Percentiles rank a stretch among this genome's conserved stretches.
Evolutionary conservation across 176 grass and related monocot species (phyloP).

Genomic region (Musa schizocarpa): DNA sequence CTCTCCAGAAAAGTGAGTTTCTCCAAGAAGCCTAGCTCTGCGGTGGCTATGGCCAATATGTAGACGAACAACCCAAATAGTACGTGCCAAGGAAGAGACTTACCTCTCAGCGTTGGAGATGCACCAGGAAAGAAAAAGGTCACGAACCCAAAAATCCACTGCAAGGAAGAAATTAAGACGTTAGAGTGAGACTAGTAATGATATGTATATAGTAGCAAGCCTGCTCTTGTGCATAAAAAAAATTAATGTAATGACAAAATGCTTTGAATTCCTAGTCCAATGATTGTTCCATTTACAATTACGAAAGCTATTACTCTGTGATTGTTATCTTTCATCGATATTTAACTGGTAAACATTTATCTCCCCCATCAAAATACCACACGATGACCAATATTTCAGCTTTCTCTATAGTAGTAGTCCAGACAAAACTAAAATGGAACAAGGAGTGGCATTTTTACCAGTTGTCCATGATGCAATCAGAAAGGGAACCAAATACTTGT

Average conservation of each 20-base stretch:
- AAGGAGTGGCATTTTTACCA: conserved; percentile 50
- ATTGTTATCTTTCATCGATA: conserved; percentile 5
- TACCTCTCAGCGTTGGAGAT: conserved; percentile 33
- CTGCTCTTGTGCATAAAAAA: no score
- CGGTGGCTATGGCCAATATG: conserved; percentile 58
- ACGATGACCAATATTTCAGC: no score
- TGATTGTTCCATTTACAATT: no score
- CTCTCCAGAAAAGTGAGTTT: conserved; percentile 85
- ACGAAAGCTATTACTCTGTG: no score
- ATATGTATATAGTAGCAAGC: not conserved
- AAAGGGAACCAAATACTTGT: not conserved
- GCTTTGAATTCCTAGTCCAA: no score
- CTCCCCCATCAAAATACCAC: no score
- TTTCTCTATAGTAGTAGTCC: no score
- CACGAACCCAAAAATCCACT: conserved; percentile 86
- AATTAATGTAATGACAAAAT: no score
- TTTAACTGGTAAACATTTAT: no score
- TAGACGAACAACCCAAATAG: conserved; percentile 90
- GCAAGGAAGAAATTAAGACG: conserved; percentile 6
- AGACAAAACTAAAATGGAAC: conserved; percentile 44
- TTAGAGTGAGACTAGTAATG: not conserved
- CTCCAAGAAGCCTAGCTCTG: conserved; percentile 75
- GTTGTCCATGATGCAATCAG: conserved; percentile 24
- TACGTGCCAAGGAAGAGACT: conserved; percentile 78
- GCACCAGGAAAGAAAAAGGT: conserved; percentile 61